These are phyloP conservation scores for Biscogniauxia sp. DNA, from an alignment of 2,329 filamentous ascomycete species.

Conservation along the genomic window DNA sequence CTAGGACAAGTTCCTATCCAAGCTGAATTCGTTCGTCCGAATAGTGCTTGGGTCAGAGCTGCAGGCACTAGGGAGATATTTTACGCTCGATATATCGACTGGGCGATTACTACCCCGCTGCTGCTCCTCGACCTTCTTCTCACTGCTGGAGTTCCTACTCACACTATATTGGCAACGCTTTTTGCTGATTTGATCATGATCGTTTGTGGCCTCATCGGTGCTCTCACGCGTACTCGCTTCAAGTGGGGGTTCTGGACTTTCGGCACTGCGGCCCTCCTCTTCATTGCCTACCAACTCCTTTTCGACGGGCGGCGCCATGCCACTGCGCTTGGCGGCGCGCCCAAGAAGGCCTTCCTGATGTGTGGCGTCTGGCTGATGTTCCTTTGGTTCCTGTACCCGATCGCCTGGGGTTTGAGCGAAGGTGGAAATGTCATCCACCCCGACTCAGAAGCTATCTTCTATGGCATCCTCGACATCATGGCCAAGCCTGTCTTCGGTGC, in stretches of 20 bases:
- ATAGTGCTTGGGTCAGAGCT: constrained; percentile 40
- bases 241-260: constrained; percentile 69
- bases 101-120: constrained; percentile 62
- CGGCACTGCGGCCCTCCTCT: constrained; percentile 52
- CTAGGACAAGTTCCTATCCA: constrained; percentile 61
- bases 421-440: constrained; percentile 64
- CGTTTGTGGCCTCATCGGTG: constrained; percentile 63
- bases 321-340: constrained; percentile 48
- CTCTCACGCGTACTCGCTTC: constrained; percentile 59
- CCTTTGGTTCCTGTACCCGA: constrained; percentile 64
- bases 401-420: constrained; percentile 62
- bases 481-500: constrained; percentile 63
- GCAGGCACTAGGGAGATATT: constrained; percentile 61
- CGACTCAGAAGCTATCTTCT: constrained; percentile 67
- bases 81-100: constrained; percentile 65
- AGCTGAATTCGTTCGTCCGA: constrained; percentile 53
- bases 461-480: constrained; percentile 63
- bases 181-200: constrained; percentile 66
- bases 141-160: constrained; percentile 62
- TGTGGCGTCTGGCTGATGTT: constrained; percentile 59
- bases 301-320: constrained; percentile 56
- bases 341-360: constrained; percentile 51
- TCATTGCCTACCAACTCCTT: constrained; percentile 60
- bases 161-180: constrained; percentile 60
- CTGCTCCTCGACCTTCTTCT: constrained; percentile 62